Evolutionary conservation across 2,329 filamentous ascomycete genomes (phyloP), one percentile per base, ranked within the genome.

Genomic region (Aspergillus thermomutatus): DNA sequence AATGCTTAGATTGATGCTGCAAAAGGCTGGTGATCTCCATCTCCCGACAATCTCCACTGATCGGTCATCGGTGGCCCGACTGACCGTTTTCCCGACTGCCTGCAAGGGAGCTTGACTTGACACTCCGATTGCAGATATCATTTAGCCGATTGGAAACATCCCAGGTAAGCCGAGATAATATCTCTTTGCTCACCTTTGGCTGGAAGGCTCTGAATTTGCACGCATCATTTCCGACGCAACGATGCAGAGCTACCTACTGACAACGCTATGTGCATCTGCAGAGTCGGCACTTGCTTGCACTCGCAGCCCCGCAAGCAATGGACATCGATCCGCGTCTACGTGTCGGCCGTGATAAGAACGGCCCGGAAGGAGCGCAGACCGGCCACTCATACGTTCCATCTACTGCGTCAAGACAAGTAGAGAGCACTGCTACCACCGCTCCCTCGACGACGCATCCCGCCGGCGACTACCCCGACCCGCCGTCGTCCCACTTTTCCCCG

Each of bases 291-390:
- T 25, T 25, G 21, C 21, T 26, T 37, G 14, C 31, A 17, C 31
- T 17, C 14, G 43, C 43, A 23, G 23, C 54, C 49, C 47, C 54
- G 28, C 50, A 56, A 52, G 45, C 54, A 31, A 72, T 72, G 68
- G 69, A 72, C 60, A 66, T 69, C 56, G 72, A 73, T 65, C 70
- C 70, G 52, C 71, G 68, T 50, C 62, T 72, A 50, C 69, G 63
- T 48, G 43, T 59, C 34, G 49, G 58, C 40, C 59, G 58, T 50
- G 60, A 66, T 49, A 49, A 58, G 45, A 64, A 52, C 51, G 56
- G 57, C 19, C 27, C 50, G 25, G 59, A 59, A 23, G 51, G 55
- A 43, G 41, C 55, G 17, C 55, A 53, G 25, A 52, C 55, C 23
- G n/a, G 50, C 50, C 57, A 34, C 37, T 48, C 55, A 14, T 59